These are phyloP conservation scores for Aspergillus candidus DNA, from an alignment of 2,329 filamentous ascomycete species.

Conservation along the genomic window DNA sequence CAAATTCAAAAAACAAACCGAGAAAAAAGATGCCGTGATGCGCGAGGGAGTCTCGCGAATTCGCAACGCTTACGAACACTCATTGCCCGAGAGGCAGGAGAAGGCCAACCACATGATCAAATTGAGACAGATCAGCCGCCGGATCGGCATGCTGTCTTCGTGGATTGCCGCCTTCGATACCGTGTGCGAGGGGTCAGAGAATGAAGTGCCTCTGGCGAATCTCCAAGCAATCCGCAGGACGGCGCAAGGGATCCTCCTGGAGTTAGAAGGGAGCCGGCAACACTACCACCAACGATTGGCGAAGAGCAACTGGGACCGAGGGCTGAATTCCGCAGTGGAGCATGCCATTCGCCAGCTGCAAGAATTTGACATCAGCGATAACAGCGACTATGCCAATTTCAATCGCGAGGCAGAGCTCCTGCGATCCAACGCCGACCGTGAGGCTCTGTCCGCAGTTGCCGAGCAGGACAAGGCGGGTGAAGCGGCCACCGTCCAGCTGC, in stretches of 20 bases:
- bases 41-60: conserved; percentile 76
- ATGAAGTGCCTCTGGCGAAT: conserved; percentile 60
- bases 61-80: conserved; percentile 76
- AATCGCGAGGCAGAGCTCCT: conserved; percentile 79
- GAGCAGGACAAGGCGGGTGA: conserved; percentile 82
- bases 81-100: conserved; percentile 69
- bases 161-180: conserved; percentile 92
- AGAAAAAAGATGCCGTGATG: conserved; percentile 70
- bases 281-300: conserved; percentile 81
- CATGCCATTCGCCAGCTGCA: conserved; percentile 75
- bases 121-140: conserved; percentile 71
- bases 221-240: conserved; percentile 75
- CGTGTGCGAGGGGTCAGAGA: conserved; percentile 66
- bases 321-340: conserved; percentile 79
- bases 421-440: conserved; percentile 74
- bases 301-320: conserved; percentile 78
- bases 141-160: conserved; percentile 77
- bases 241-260: conserved; percentile 78
- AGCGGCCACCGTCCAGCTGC: conserved; percentile 68
- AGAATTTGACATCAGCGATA: conserved; percentile 60
- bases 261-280: conserved; percentile 83
- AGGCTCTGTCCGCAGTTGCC: conserved; percentile 67
- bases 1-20: conserved; percentile 85
- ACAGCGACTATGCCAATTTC: conserved; percentile 64
- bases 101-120: conserved; percentile 75